Evolutionary conservation across 1,284 basidiomycete genomes (phyloP), one percentile per base, ranked within the genome.

Genomic region (Malassezia psittaci): DNA sequence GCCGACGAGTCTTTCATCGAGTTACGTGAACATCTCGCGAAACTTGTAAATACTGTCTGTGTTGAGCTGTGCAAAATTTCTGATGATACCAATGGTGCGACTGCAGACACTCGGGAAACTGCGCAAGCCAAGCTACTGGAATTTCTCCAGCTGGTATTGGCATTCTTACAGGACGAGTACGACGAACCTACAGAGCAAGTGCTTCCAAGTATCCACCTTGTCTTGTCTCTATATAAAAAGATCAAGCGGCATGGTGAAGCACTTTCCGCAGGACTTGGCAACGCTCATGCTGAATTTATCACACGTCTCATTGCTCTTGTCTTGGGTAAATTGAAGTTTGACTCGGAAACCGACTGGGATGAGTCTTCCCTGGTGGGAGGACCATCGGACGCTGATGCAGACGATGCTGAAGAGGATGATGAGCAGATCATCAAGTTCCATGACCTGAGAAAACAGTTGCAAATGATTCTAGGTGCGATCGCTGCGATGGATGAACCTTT

Each of bases 21-120:
- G 7, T 96, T 94, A 77, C 80, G 91, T 43, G 90, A 93, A 72
- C 84, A 87, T 18, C 78, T 98, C 1, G 93, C 89, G 8, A 86
- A 85, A 63, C 77, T 96, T 40, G 77, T 94, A 43, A 90, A 91
- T 66, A 82, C 82, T 2, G 79, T 89, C 53, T 90, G 90, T 13
- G 78, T 85, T 24, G 93, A 98, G 75, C 76, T 94, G 51, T 80
- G 84, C 68, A 90, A 89, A 75, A 79, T 98, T 52, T 77, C 82
- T 41, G 81, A 82, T 32, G 88, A 96, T 63, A 16, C 56, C 44
- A 44, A 48, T 54, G 79, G 79, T 60, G 76, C 83, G 48, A 79
- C 80, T 51, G 81, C 83, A 49, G 81, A 82, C 12, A 77, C 88
- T 39, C 81, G 83, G 13, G 72, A 79, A 19, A 84, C 88, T 68